A percentile compares a stretch with the other conserved stretches of the same genome.
Evolutionary conservation across 805 yeast genomes (phyloP).

Genomic region (Kregervanrija pseudodelftensis): DNA sequence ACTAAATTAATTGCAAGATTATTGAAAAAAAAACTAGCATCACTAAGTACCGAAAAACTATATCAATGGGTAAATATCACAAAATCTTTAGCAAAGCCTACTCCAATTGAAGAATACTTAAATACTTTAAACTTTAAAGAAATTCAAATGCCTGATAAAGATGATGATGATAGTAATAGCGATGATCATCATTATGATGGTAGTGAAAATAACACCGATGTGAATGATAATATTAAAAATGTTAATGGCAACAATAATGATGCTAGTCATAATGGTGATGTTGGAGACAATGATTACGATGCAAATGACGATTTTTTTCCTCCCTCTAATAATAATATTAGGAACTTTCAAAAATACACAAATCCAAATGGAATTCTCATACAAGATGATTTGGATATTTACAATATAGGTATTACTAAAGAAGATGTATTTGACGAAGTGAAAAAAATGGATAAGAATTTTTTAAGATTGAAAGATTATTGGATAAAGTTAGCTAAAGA

Average conservation of each 20-base stretch:
- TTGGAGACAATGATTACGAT: not conserved
- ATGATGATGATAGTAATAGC: too few species aligned
- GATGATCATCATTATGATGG: too few species aligned
- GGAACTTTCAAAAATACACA: not conserved
- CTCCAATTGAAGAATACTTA: too few species aligned
- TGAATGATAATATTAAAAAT: not conserved
- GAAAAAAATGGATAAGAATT: conserved; percentile 1
- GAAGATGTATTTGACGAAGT: conserved; percentile 6
- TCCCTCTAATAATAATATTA: too few species aligned
- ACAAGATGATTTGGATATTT: not conserved
- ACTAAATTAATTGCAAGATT: too few species aligned
- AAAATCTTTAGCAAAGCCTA: too few species aligned
- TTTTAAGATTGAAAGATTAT: not conserved
- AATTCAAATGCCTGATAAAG: too few species aligned
- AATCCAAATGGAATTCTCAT: conserved; percentile 1
- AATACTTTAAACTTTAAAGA: too few species aligned
- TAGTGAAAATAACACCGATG: not conserved
- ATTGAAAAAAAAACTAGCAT: too few species aligned
- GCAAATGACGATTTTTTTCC: not conserved
- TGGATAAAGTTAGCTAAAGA: too few species aligned
- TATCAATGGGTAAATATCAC: too few species aligned
- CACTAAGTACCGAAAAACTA: too few species aligned
- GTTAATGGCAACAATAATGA: not conserved
- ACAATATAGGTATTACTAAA: conserved; percentile 1
- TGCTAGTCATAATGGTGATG: not conserved